These are phyloP conservation scores for Cladophialophora yegresii DNA, from an alignment of 2,329 filamentous ascomycete species.

Conservation along the genomic window DNA sequence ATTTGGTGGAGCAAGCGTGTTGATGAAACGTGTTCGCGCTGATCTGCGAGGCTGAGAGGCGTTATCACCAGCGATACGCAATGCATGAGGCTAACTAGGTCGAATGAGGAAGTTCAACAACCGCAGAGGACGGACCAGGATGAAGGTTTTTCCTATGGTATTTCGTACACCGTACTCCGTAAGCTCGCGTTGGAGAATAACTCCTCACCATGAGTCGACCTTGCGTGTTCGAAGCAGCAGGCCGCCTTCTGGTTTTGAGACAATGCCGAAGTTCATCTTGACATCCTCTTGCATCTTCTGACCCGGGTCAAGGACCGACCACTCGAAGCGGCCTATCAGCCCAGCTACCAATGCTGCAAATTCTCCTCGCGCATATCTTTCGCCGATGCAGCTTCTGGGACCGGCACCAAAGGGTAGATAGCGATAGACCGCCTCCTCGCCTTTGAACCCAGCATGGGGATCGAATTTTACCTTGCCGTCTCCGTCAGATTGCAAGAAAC, in stretches of 20 bases:
- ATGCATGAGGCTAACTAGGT: constrained; percentile 18
- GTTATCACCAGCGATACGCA: constrained; percentile 18
- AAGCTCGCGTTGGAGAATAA: neutral
- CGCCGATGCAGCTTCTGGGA: constrained; percentile 36
- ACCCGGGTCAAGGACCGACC: constrained; percentile 15
- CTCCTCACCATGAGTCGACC: constrained; percentile 19
- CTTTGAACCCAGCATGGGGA: constrained; percentile 58
- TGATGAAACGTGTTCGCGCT: constrained; percentile 19
- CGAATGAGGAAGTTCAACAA: constrained; percentile 17
- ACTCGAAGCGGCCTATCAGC: constrained; percentile 69
- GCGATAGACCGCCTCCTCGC: constrained; percentile 69
- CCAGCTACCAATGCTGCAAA: constrained; percentile 79
- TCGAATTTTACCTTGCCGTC: constrained; percentile 22
- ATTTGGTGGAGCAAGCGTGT: constrained; percentile 8
- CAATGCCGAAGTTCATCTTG: constrained; percentile 15
- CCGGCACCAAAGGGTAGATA: constrained; percentile 77
- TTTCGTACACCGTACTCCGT: neutral
- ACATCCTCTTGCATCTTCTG: constrained; percentile 15
- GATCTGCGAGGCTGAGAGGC: constrained; percentile 27
- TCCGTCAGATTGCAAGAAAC: constrained; percentile 60
- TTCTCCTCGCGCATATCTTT: constrained; percentile 66
- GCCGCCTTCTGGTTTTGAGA: constrained; percentile 12
- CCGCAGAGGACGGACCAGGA: too few relatives aligned
- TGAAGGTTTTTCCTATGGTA: neutral
- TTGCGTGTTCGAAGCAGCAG: constrained; percentile 8